These are phyloP conservation scores for Pisolithus albus DNA, from an alignment of 768 basidiomycete genomes.

Conservation along the genomic window DNA sequence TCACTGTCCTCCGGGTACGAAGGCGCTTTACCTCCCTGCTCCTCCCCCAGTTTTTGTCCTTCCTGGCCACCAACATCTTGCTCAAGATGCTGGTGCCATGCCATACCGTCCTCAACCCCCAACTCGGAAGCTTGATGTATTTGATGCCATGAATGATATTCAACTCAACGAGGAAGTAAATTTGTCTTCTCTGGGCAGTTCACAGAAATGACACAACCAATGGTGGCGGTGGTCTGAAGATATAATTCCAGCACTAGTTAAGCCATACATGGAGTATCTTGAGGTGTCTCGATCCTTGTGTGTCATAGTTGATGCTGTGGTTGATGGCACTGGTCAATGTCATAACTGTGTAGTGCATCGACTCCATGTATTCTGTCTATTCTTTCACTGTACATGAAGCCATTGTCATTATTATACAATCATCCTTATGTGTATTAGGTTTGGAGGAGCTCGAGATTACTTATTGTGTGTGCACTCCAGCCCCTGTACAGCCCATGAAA, in stretches of 20 bases:
- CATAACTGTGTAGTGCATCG: too few species aligned
- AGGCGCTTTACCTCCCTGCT: background rate
- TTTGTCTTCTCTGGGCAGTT: background rate
- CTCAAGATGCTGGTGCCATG: background rate
- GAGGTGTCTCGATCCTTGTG: background rate
- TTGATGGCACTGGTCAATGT: too few species aligned
- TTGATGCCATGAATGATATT: background rate
- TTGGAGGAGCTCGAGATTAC: too few species aligned
- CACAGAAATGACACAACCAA: background rate
- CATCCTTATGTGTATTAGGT: too few species aligned
- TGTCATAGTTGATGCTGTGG: too few species aligned
- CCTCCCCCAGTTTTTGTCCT: background rate
- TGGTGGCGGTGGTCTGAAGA: background rate
- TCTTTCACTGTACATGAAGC: too few species aligned
- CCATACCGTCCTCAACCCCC: background rate
- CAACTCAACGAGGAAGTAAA: too few species aligned
- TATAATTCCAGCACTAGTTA: background rate
- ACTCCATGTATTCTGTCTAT: too few species aligned
- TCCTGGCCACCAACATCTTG: background rate
- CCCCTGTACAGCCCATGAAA: too few species aligned
- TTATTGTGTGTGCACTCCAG: too few species aligned
- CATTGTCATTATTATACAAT: too few species aligned
- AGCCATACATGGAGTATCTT: background rate
- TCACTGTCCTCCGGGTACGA: background rate
- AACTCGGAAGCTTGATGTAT: too few species aligned